Conservation (phyloP, 1,284 basidiomycete species). For the Sanguinoderma infundibulare region DNA sequence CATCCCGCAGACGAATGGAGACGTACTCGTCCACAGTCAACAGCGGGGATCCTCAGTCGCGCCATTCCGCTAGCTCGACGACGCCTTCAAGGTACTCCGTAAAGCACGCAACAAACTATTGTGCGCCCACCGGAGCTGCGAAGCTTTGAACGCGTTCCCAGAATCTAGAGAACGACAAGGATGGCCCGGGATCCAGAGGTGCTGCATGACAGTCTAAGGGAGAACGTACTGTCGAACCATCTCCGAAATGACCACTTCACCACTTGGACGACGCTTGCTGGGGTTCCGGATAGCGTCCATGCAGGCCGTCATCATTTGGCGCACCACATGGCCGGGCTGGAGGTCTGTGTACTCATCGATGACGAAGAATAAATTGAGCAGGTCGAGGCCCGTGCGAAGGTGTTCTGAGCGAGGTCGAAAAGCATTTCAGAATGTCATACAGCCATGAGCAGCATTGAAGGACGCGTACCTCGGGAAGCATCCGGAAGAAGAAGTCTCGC, state of each 20-base stretch:
- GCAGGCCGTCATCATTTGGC: slow-evolving; percentile 29
- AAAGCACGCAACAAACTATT: slow-evolving; percentile 28
- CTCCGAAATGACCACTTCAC: not conserved
- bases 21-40: slow-evolving; percentile 39
- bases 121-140: slow-evolving; percentile 19
- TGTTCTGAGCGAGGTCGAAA: not conserved
- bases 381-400: slow-evolving; percentile 39
- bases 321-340: slow-evolving; percentile 30
- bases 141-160: slow-evolving; percentile 15
- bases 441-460: not conserved
- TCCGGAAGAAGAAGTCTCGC: slow-evolving; percentile 31
- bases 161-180: slow-evolving; percentile 22
- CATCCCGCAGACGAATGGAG: slow-evolving; percentile 36
- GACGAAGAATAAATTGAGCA: slow-evolving; percentile 48
- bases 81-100: slow-evolving; percentile 37
- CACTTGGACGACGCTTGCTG: not conserved
- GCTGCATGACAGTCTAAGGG: not conserved
- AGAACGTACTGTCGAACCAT: not conserved
- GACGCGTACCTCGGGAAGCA: slow-evolving; percentile 23
- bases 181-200: not conserved
- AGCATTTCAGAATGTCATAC: not conserved
- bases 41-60: slow-evolving; percentile 25
- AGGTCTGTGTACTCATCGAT: slow-evolving; percentile 49
- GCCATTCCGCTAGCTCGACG: slow-evolving; percentile 35
- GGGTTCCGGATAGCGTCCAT: not conserved